Percentiles rank a stretch among this genome's conserved stretches.
Conservation (phyloP, 176 grass and related monocot species). For the Zea luxurians region DNA sequence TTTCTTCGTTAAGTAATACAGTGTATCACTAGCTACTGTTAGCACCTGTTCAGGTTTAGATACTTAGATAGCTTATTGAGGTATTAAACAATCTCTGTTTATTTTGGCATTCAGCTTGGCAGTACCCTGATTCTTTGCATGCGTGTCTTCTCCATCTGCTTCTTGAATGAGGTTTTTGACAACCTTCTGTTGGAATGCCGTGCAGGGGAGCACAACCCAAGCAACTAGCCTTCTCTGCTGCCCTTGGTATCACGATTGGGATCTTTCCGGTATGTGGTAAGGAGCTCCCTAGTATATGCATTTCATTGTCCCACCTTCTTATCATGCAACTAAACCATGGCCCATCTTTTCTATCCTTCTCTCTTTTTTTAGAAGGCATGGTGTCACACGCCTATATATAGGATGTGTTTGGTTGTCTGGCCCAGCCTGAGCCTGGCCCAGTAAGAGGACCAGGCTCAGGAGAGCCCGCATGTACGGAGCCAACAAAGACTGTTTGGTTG, state of each 20-base stretch:
- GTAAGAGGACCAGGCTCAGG: too few relatives aligned
- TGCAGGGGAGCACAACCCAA: constrained; percentile 86
- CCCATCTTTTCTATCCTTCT: not conserved
- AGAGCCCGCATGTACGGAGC: too few relatives aligned
- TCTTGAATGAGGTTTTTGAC: not conserved
- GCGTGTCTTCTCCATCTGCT: not conserved
- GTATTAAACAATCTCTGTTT: too few relatives aligned
- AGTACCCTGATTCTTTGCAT: not conserved
- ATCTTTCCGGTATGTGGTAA: constrained; percentile 90
- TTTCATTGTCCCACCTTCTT: constrained; percentile 21
- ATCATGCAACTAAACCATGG: not conserved
- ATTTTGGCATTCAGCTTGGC: not conserved
- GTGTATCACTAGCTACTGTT: too few relatives aligned
- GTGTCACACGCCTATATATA: too few relatives aligned
- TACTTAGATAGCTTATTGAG: too few relatives aligned
- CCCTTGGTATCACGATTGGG: constrained; percentile 78
- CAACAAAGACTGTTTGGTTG: too few relatives aligned
- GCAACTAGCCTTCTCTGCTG: constrained; percentile 81
- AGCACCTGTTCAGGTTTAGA: too few relatives aligned
- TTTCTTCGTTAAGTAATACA: too few relatives aligned
- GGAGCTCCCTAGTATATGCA: not conserved
- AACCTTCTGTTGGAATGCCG: constrained; percentile 23
- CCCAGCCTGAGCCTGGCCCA: too few relatives aligned
- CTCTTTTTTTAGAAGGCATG: not conserved
- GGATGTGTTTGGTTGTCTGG: too few relatives aligned